Conservation (phyloP, 345 rosid species). For the Trapa bicornis region DNA sequence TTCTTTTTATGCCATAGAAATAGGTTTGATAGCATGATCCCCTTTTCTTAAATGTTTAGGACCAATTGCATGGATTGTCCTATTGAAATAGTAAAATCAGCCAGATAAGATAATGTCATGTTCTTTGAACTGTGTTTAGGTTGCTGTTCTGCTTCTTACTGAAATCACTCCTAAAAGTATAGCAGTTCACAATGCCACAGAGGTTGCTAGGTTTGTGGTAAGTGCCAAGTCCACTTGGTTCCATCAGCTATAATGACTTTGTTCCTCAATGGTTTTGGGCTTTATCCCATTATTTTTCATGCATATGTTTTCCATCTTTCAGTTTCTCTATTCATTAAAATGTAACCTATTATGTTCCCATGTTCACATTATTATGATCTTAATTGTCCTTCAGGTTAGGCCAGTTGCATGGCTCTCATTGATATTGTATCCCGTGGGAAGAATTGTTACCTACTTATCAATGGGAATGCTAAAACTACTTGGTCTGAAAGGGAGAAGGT, state of each 20-base stretch:
- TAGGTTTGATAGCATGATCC: background rate
- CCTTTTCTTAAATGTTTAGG: background rate
- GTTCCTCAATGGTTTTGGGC: background rate
- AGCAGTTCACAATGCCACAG: slow-evolving; percentile 92
- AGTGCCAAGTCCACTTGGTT: slow-evolving; percentile 15
- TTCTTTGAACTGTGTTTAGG: slow-evolving; percentile 28
- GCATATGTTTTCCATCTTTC: background rate
- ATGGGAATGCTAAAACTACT: slow-evolving; percentile 95
- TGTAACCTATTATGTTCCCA: background rate
- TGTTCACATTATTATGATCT: slow-evolving; percentile 16
- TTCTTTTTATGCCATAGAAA: background rate
- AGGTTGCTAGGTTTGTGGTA: slow-evolving; percentile 95
- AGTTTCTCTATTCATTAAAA: slow-evolving; percentile 3
- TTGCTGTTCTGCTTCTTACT: slow-evolving; percentile 80
- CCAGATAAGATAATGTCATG: background rate
- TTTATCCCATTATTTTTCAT: slow-evolving; percentile 3
- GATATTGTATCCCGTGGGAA: slow-evolving; percentile 86
- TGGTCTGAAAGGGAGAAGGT: slow-evolving; percentile 96
- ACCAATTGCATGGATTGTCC: background rate
- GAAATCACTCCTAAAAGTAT: slow-evolving; percentile 99
- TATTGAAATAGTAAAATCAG: background rate
- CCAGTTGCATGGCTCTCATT: slow-evolving; percentile 99
- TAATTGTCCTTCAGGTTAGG: slow-evolving; percentile 69
- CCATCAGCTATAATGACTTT: slow-evolving; percentile 1
- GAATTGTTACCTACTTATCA: slow-evolving; percentile 82